These are phyloP conservation scores for Penicillium dipodomyicola DNA, from an alignment of 495 filamentous ascomycete genomes.

Conservation along the genomic window DNA sequence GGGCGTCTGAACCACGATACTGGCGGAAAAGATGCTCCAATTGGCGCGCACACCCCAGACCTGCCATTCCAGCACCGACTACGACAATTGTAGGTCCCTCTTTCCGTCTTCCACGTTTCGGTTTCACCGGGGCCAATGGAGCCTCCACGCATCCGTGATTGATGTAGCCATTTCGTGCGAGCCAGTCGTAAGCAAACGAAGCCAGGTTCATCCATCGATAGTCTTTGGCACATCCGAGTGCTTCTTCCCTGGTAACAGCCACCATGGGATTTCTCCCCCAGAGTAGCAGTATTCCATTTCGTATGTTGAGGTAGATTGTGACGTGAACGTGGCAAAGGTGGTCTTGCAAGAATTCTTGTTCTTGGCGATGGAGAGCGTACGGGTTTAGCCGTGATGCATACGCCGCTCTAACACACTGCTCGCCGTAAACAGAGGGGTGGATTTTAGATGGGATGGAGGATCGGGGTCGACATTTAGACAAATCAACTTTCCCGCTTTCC, in stretches of 20 bases:
- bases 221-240: slow-evolving; percentile 87
- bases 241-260: slow-evolving; percentile 81
- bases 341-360: slow-evolving; percentile 74
- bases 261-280: slow-evolving; percentile 91
- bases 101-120: slow-evolving; percentile 49
- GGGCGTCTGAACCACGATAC: slow-evolving; percentile 62
- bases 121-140: slow-evolving; percentile 38
- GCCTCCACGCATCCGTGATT: slow-evolving; percentile 91
- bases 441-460: slow-evolving; percentile 79
- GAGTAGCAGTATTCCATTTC: slow-evolving; percentile 89
- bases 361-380: slow-evolving; percentile 80
- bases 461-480: slow-evolving; percentile 54
- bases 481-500: slow-evolving; percentile 25
- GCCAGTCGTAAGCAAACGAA: slow-evolving; percentile 86
- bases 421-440: slow-evolving; percentile 70
- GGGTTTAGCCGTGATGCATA: slow-evolving; percentile 88
- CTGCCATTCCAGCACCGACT: slow-evolving; percentile 91
- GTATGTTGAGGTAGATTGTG: slow-evolving; percentile 93
- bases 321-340: slow-evolving; percentile 87
- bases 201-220: slow-evolving; percentile 88
- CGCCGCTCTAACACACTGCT: slow-evolving; percentile 83
- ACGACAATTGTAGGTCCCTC: slow-evolving; percentile 68
- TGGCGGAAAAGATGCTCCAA: slow-evolving; percentile 80
- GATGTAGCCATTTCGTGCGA: slow-evolving; percentile 87
- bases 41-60: slow-evolving; percentile 88